These are phyloP conservation scores for Mortierella sp. DNA, from an alignment of 371 early-diverging fungal genomes.

Conservation along the genomic window DNA sequence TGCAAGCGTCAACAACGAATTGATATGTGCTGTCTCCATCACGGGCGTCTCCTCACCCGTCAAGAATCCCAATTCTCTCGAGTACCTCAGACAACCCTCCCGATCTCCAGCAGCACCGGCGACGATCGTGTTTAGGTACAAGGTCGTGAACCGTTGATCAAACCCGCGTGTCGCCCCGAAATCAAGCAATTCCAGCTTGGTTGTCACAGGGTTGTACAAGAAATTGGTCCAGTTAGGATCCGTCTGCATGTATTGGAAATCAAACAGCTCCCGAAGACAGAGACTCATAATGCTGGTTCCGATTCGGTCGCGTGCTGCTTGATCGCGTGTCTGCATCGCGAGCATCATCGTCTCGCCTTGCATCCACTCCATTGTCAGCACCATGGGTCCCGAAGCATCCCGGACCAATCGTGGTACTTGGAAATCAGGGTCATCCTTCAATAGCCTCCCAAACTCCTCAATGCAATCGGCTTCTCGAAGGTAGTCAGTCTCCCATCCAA, in stretches of 20 bases:
- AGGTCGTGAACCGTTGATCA: conserved; percentile 74
- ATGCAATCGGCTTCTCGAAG: conserved; percentile 86
- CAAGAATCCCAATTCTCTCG: conserved; percentile 87
- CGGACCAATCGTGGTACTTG: conserved; percentile 80
- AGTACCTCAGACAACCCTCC: conserved; percentile 80
- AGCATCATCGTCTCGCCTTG: conserved; percentile 80
- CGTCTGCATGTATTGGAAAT: conserved; percentile 96
- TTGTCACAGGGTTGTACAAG: conserved; percentile 77
- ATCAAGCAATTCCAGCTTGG: conserved; percentile 87
- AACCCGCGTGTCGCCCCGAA: conserved; percentile 96
- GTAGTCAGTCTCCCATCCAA: conserved; percentile 97
- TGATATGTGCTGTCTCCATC: conserved; percentile 92
- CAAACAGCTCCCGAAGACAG: conserved; percentile 91
- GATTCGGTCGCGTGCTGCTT: conserved; percentile 75
- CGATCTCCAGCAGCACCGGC: conserved; percentile 83
- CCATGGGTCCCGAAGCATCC: conserved; percentile 77
- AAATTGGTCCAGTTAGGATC: conserved; percentile 99
- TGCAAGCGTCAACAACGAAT: conserved; percentile 88
- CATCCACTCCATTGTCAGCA: conserved; percentile 87
- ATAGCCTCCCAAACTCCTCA: conserved; percentile 70
- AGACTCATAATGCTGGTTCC: conserved; percentile 77
- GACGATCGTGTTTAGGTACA: conserved; percentile 81
- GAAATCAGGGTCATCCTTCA: conserved; percentile 73
- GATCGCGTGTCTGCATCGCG: conserved; percentile 68
- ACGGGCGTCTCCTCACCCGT: conserved; percentile 92